Conservation (phyloP, 2,329 filamentous ascomycete genomes). For the Alternaria ventricosa region DNA sequence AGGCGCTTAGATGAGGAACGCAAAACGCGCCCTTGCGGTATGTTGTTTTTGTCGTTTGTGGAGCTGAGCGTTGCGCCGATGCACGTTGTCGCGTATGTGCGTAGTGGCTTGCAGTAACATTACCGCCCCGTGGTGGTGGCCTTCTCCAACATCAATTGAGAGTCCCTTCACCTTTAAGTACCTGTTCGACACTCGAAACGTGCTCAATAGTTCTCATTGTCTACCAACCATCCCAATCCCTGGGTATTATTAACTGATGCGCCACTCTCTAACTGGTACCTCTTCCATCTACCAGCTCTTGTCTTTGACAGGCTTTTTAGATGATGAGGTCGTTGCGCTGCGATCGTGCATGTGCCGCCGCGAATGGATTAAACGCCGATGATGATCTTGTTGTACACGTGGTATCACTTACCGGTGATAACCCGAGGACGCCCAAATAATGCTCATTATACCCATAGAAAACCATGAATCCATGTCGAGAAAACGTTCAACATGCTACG, state of each 20-base stretch:
- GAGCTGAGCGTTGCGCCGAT: background rate
- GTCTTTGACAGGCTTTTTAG: background rate
- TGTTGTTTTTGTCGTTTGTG: background rate
- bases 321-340: background rate
- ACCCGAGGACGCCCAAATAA: background rate
- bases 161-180: background rate
- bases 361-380: background rate
- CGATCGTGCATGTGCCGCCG: background rate
- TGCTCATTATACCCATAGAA: background rate
- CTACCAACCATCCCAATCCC: background rate
- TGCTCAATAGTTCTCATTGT: slow-evolving; percentile 1
- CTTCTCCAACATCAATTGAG: background rate
- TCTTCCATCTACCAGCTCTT: background rate
- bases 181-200: background rate
- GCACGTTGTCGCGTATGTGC: background rate
- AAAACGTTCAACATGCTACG: background rate
- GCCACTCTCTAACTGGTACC: background rate
- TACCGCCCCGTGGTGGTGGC: background rate
- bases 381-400: background rate
- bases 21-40: background rate
- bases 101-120: background rate
- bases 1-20: background rate
- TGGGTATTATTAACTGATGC: background rate
- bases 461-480: background rate
- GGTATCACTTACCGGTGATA: background rate